Conservation (phyloP, 768 basidiomycete genomes). For the Russula abietina region DNA sequence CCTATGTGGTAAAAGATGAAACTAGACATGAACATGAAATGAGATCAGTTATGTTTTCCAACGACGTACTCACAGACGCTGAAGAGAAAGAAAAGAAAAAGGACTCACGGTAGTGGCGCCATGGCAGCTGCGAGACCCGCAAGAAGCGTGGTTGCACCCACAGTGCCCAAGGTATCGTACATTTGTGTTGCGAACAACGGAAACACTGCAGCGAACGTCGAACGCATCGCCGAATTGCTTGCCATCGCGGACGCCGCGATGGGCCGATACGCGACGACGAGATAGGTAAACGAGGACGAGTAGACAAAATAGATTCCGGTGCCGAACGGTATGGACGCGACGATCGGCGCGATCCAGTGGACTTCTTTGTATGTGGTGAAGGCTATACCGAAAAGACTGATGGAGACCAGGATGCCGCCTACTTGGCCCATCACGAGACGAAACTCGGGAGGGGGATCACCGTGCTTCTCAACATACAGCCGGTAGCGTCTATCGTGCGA, state of each 20-base stretch:
- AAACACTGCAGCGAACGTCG: conserved; percentile 37
- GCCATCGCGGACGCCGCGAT: conserved; percentile 58
- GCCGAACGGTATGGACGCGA: conserved; percentile 44
- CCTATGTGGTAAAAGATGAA: neutral
- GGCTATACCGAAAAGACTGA: conserved; percentile 52
- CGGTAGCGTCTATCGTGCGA: conserved; percentile 1
- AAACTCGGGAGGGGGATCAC: conserved; percentile 55
- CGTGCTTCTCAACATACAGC: conserved; percentile 29
- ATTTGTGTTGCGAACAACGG: conserved; percentile 37
- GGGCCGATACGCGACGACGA: conserved; percentile 48
- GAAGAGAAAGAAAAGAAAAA: neutral
- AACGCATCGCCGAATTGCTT: conserved; percentile 49
- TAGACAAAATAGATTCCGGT: conserved; percentile 58
- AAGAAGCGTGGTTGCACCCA: conserved; percentile 36
- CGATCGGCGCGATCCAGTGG: conserved; percentile 44
- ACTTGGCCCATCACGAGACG: conserved; percentile 60
- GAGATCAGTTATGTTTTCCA: neutral
- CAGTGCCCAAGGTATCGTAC: conserved; percentile 36
- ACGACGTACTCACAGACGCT: neutral
- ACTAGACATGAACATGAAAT: neutral
- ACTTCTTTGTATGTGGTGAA: conserved; percentile 46
- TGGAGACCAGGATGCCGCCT: conserved; percentile 60
- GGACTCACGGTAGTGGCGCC: conserved; percentile 46
- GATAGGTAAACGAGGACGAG: conserved; percentile 58
- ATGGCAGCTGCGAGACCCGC: conserved; percentile 36